Evolutionary conservation across 1,284 basidiomycete genomes (phyloP), one percentile per base, ranked within the genome.

Genomic region (Leucoagaricus sp.): DNA sequence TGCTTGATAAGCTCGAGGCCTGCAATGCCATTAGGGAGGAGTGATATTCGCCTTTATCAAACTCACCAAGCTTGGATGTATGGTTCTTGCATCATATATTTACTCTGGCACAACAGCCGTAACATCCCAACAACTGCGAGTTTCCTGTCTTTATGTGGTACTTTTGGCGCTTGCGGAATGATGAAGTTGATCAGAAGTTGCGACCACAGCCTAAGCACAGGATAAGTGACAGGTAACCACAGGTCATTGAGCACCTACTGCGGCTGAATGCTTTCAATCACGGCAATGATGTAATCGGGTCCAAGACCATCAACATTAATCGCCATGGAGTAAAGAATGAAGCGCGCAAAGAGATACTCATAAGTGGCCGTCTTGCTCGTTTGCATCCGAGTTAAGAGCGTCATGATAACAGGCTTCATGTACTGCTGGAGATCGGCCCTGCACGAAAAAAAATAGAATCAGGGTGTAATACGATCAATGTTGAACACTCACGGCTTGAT

Each of bases 321-420:
- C 6, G 93, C 93, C 69, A 90, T 83, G 15, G 83, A 76, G 69
- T 86, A 91, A 33, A 89, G 75, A 55, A 96, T 72, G 72, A 97
- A 95, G 65, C 86, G 81, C 9, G 91, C 83, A 66, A 98, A 91
- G 48, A 86, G 82, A 67, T 95, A 93, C 8, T 89, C 86, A 71
- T 91, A 97, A 70, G 87, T 91, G 60, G 96, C 89, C 31, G 96
- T 97, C 72, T 95, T 95, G 75, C 84, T 93, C 21, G 83, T 83
- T 66, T 98, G 95, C 73, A 98, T 80, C 49, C 95, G 75, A 7
- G 86, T 96, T 29, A 98, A 78, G 21, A 98, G 79, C 17, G 91
- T 87, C 70, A 95, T 81, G 65, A 98, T 77, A 47, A 96, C 76
- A 0, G 87, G 83, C 59, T 87, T 87, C 69, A 93, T 83, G 74